Percentiles rank a stretch among this genome's conserved stretches.
These are phyloP conservation scores for Primulina eburnea DNA, from an alignment of 257 asterid species.

Conservation along the genomic window DNA sequence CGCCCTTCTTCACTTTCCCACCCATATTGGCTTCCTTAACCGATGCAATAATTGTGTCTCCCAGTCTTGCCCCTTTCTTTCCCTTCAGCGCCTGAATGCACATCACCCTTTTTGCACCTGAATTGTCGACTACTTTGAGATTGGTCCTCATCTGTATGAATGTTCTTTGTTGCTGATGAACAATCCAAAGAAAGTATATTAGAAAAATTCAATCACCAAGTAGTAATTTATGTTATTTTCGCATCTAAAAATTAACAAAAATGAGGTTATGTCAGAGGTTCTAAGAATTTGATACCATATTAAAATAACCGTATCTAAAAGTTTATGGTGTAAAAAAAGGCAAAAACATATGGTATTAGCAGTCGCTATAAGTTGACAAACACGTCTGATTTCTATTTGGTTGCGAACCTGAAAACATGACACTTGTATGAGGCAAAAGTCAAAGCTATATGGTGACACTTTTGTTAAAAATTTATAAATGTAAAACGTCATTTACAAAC, in stretches of 20 bases:
- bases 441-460: neutral
- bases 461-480: neutral
- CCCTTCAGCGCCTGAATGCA: slow-evolving; percentile 94
- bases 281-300: neutral
- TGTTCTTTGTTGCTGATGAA: slow-evolving; percentile 72
- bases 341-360: too few relatives aligned
- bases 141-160: slow-evolving; percentile 94
- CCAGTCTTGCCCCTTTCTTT: slow-evolving; percentile 83
- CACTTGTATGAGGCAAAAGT: neutral
- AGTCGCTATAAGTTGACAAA: neutral
- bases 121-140: slow-evolving; percentile 91
- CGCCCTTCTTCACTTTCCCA: slow-evolving; percentile 94
- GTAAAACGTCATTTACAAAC: neutral
- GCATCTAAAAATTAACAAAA: neutral
- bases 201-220: slow-evolving; percentile 9
- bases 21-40: slow-evolving; percentile 89
- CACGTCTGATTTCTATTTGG: neutral
- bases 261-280: neutral
- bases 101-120: slow-evolving; percentile 83
- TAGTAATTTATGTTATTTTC: neutral
- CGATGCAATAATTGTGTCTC: slow-evolving; percentile 81
- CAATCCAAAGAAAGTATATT: neutral
- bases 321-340: neutral
- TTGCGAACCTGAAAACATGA: neutral
- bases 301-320: neutral